Base-by-base conservation (phyloP, 176 grass and related monocot genomes). In the Ananas comosus region DNA sequence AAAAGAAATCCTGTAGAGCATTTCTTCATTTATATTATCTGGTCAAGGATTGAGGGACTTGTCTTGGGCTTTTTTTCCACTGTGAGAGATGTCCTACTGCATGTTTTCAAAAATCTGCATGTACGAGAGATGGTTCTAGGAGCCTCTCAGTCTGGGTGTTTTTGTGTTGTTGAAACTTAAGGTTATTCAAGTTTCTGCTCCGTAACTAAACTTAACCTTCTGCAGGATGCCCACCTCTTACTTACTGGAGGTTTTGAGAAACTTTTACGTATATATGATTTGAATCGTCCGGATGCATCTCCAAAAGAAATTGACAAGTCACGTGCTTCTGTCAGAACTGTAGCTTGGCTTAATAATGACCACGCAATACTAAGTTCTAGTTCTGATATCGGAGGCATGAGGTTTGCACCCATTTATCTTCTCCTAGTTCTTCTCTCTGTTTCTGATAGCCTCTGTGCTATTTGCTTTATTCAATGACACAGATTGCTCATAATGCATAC, bases 211-310 rank as follows among this genome's bases (percentile, higher is more conserved):
- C 21, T 3, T 7, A 57, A 52, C 29, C 8, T 28, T 50, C 13
- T 81, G 59, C 82, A 99, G 94, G 89, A 99, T 68, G 90, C 89
- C n/a, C 81, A 99, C 71, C 80, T 91, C 18, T 76, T 99, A 74
- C 83, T 99, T 11, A 99, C 94, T 82, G 94, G 94, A 86, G 94
- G 94, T 4, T 70, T 99, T 65, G 94, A 99, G 74, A 99, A 99
- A 69, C 81, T 85, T 64, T 77, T 99, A 68, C 89, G 94, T 21
- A 71, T 92, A 74, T 93, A 88, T 78, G 94, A 99, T 80, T 80
- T 99, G 86, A 99, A 99, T 63, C 84, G 84, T 50, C 94, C 87
- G 72, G 94, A 99, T 88, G 94, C 94, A 73, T 64, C 89, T 61
- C 89, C 94, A 53, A 90, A 87, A 78, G 85, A 99, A 78, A 71